Percentiles rank a stretch among this genome's conserved stretches.
Evolutionary conservation across 2,329 filamentous ascomycete species (phyloP).

Genomic region (Penicillium sp.): DNA sequence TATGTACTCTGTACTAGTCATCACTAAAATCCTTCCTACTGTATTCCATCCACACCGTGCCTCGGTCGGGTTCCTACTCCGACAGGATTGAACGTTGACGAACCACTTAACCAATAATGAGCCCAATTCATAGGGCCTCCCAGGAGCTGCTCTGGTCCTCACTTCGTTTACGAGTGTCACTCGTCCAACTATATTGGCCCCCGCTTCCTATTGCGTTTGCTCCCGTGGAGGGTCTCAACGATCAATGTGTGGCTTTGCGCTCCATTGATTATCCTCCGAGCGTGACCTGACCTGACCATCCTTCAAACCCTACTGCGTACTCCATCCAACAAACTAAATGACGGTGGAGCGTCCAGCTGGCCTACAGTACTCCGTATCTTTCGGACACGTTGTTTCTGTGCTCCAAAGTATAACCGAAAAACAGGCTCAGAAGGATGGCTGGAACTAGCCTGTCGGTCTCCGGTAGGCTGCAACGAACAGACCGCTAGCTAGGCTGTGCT

Average conservation of each 20-base stretch:
- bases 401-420: background rate
- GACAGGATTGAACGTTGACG: background rate
- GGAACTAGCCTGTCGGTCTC: slow-evolving; percentile 27
- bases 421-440: slow-evolving; percentile 5
- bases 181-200: background rate
- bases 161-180: slow-evolving; percentile 1
- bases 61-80: slow-evolving; percentile 12
- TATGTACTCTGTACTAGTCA: no score
- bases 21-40: background rate
- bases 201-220: slow-evolving; percentile 1
- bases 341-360: background rate
- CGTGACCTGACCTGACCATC: background rate
- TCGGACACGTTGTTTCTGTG: background rate
- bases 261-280: slow-evolving; percentile 16
- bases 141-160: background rate
- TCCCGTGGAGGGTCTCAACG: slow-evolving; percentile 12
- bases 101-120: background rate
- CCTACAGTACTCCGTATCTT: background rate
- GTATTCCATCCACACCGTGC: background rate
- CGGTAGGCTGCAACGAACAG: slow-evolving; percentile 21
- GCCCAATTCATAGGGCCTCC: background rate
- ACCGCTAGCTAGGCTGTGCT: slow-evolving; percentile 1
- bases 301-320: background rate
- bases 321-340: background rate
- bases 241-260: slow-evolving; percentile 11